Evolutionary conservation across 2,329 filamentous ascomycete species (phyloP).

Genomic region (Ophiostoma sp.): DNA sequence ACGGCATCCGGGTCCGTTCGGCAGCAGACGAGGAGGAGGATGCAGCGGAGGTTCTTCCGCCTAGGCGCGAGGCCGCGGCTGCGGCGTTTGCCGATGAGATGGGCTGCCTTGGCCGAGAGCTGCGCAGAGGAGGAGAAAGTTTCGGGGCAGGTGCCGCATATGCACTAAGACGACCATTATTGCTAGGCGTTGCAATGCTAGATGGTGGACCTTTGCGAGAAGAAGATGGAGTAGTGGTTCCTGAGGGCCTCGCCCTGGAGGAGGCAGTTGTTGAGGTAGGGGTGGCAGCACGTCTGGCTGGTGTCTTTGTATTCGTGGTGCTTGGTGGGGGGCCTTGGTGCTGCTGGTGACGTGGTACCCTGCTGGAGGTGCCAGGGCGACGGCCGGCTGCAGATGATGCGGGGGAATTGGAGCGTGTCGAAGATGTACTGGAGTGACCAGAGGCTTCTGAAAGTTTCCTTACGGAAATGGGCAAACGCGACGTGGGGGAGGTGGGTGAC

Average conservation of each 20-base stretch:
- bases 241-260: constrained; percentile 38
- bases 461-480: constrained; percentile 37
- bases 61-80: constrained; percentile 11
- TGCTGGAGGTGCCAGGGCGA: constrained; percentile 15
- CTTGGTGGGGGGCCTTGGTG: constrained; percentile 33
- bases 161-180: constrained; percentile 60
- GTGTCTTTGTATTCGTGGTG: constrained; percentile 38
- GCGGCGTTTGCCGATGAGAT: constrained; percentile 58
- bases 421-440: constrained; percentile 44
- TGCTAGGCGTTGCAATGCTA: constrained; percentile 43
- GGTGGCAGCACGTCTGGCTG: constrained; percentile 32
- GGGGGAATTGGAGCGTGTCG: constrained; percentile 54
- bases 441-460: constrained; percentile 41
- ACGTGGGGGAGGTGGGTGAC: constrained; percentile 33
- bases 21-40: constrained; percentile 20
- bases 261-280: constrained; percentile 25
- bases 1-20: constrained; percentile 15
- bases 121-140: constrained; percentile 71
- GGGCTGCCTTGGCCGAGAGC: constrained; percentile 73
- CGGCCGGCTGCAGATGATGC: constrained; percentile 41
- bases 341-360: constrained; percentile 38
- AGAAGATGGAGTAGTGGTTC: constrained; percentile 22
- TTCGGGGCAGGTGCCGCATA: constrained; percentile 65
- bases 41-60: constrained; percentile 15
- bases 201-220: constrained; percentile 38